Percentiles rank a stretch among this genome's conserved stretches.
These are phyloP conservation scores for Syncephalis fuscata DNA, from an alignment of 371 early-diverging fungal genomes.

Conservation along the genomic window DNA sequence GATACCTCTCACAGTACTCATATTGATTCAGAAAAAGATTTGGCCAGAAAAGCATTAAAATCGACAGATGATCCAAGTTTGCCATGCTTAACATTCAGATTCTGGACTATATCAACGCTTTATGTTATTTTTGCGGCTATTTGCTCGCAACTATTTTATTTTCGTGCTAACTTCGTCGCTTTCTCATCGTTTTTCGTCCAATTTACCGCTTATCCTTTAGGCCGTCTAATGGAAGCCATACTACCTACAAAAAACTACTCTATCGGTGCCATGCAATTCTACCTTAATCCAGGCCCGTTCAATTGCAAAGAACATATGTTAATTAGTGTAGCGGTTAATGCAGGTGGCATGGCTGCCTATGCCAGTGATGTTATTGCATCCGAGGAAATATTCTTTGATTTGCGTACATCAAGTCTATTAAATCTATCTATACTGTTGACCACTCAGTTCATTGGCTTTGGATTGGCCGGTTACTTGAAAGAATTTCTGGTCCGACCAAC, in stretches of 20 bases:
- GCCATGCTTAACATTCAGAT: slow-evolving; percentile 59
- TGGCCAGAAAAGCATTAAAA: no score
- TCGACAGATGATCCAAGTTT: no score
- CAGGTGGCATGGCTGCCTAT: slow-evolving; percentile 5
- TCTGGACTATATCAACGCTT: slow-evolving; percentile 49
- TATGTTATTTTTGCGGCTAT: slow-evolving; percentile 40
- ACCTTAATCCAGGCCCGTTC: slow-evolving; percentile 59
- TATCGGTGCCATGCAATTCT: slow-evolving; percentile 3
- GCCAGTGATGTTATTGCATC: slow-evolving; percentile 25
- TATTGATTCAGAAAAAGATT: no score
- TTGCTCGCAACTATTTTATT: slow-evolving; percentile 58
- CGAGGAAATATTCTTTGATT: slow-evolving; percentile 26
- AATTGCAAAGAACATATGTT: slow-evolving; percentile 63
- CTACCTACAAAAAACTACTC: not conserved
- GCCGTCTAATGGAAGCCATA: slow-evolving; percentile 19
- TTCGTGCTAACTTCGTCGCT: slow-evolving; percentile 44
- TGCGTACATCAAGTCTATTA: slow-evolving; percentile 20
- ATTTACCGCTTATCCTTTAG: slow-evolving; percentile 46
- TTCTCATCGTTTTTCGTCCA: slow-evolving; percentile 44
- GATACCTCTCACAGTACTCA: no score
- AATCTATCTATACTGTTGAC: slow-evolving; percentile 32
- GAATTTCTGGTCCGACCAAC: slow-evolving; percentile 62
- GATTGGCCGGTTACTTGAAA: slow-evolving; percentile 63
- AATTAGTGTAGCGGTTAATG: slow-evolving; percentile 28
- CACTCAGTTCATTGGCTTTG: slow-evolving; percentile 65